Evolutionary conservation across 306 rosid species (phyloP), one percentile per base, ranked within the genome.

Genomic region (Dryas alaskensis): DNA sequence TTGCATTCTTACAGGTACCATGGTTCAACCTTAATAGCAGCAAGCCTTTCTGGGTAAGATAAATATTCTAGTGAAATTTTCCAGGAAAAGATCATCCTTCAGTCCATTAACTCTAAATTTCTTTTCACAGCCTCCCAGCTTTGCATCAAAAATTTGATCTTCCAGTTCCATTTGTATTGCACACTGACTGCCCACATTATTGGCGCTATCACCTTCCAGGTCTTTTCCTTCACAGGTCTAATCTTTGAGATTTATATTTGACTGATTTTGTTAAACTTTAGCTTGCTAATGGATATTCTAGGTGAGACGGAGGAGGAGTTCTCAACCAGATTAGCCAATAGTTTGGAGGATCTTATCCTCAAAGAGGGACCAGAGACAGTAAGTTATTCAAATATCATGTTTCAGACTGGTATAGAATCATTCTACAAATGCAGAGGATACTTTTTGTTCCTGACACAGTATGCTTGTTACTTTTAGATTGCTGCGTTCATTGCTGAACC

Each of bases 401-500:
- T 25, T 3, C 14, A 63, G 0, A 10, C 67, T 43, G 1, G 7
- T 50, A 19, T 45, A 66, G 42, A 81, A 70, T 70, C 51, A 54
- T 70, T 17, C 42, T 71, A 8, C 57, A 22, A 72, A 6, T 58
- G 58, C 58, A 16, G 10, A 69, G 5, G 16, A 57, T 70, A 70
- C n/a, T 66, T 70, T 47, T 31, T 74, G 39, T 17, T 43, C 48
- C 31, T 74, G 69, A 76, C 75, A 64, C 12, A 50, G 7, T 55
- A n/a, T 58, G 3, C 48, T 19, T 78, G 31, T 51, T 67, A 8
- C n/a, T 69, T 76, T 75, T 84, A 94, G 99, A 92, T 94, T 81
- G 98, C 99, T 60, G 99, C 99, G 42, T 94, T 94, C 79, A 94
- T 94, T 25, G 99, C 98, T 6, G 99, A 94, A 79, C 99, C 99